Percentiles rank a stretch among this genome's conserved stretches.
Evolutionary conservation across 2,329 filamentous ascomycete species (phyloP).

Genomic region (Camptophora hylomeconis): DNA sequence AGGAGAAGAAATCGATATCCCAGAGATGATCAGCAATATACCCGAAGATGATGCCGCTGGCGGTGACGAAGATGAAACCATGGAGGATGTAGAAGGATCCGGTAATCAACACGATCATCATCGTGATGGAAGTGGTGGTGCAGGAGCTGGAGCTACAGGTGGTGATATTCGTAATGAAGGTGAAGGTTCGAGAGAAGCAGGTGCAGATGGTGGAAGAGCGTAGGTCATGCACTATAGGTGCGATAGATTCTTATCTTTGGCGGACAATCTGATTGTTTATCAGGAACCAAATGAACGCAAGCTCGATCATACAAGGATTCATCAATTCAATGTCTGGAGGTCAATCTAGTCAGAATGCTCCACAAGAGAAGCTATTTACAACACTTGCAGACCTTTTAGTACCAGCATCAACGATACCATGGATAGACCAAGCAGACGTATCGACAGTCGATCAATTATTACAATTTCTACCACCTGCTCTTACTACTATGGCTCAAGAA

Average conservation of each 20-base stretch:
- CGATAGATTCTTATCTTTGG: too few species aligned
- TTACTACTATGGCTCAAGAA: slow-evolving; percentile 65
- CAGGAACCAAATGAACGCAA: slow-evolving; percentile 46
- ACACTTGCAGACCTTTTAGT: slow-evolving; percentile 76
- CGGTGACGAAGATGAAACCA: slow-evolving; percentile 58
- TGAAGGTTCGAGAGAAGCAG: slow-evolving; percentile 74
- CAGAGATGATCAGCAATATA: slow-evolving; percentile 41
- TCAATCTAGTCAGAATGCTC: slow-evolving; percentile 31
- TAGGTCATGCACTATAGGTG: slow-evolving; percentile 58
- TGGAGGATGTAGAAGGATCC: slow-evolving; percentile 60
- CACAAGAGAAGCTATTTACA: slow-evolving; percentile 57
- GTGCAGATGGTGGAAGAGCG: slow-evolving; percentile 96
- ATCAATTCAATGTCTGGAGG: slow-evolving; percentile 63
- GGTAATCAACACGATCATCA: slow-evolving; percentile 46
- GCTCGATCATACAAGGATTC: slow-evolving; percentile 73
- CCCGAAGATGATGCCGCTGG: slow-evolving; percentile 40
- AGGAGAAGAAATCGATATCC: slow-evolving; percentile 75
- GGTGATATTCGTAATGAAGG: slow-evolving; percentile 88
- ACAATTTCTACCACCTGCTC: slow-evolving; percentile 61
- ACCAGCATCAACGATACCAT: slow-evolving; percentile 62
- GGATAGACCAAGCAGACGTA: slow-evolving; percentile 52
- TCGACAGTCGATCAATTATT: slow-evolving; percentile 59
- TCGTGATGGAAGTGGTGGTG: slow-evolving; percentile 59
- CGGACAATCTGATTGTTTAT: slow-evolving; percentile 2
- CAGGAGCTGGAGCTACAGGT: slow-evolving; percentile 74